These are phyloP conservation scores for Tuber calosporum DNA, from an alignment of 495 filamentous ascomycete genomes.

Conservation along the genomic window DNA sequence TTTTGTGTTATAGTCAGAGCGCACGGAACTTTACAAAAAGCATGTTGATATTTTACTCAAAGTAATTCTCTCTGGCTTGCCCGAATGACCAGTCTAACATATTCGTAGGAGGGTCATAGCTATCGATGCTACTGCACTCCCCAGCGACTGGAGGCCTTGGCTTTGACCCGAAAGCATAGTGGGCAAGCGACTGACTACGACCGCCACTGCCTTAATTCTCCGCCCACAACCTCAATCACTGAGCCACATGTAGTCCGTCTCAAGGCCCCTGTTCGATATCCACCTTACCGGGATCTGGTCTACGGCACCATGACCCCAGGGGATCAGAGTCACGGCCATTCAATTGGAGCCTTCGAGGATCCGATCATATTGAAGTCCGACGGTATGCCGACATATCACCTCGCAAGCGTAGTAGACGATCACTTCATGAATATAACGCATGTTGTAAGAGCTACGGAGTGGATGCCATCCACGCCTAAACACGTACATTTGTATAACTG, in stretches of 20 bases:
- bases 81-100: neutral
- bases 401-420: conserved; percentile 95
- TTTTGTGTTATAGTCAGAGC: conserved; percentile 59
- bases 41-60: conserved; percentile 65
- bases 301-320: conserved; percentile 57
- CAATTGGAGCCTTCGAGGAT: conserved; percentile 54
- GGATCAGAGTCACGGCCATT: conserved; percentile 43
- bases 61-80: conserved; percentile 1
- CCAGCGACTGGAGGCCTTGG: conserved; percentile 59
- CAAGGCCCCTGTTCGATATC: conserved; percentile 53
- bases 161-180: conserved; percentile 51
- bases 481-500: conserved; percentile 81
- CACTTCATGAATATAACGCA: conserved; percentile 91
- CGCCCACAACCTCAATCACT: conserved; percentile 59
- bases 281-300: conserved; percentile 64
- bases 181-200: conserved; percentile 67
- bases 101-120: conserved; percentile 53
- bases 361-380: conserved; percentile 85
- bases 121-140: conserved; percentile 90
- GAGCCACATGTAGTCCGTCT: conserved; percentile 75
- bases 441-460: conserved; percentile 81
- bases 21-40: conserved; percentile 62
- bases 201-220: conserved; percentile 63
- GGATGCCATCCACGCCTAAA: conserved; percentile 87
- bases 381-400: conserved; percentile 87